A percentile compares a stretch with the other conserved stretches of the same genome.
Conservation (phyloP, 2,329 filamentous ascomycete genomes). For the Cytospora paraplurivora region DNA sequence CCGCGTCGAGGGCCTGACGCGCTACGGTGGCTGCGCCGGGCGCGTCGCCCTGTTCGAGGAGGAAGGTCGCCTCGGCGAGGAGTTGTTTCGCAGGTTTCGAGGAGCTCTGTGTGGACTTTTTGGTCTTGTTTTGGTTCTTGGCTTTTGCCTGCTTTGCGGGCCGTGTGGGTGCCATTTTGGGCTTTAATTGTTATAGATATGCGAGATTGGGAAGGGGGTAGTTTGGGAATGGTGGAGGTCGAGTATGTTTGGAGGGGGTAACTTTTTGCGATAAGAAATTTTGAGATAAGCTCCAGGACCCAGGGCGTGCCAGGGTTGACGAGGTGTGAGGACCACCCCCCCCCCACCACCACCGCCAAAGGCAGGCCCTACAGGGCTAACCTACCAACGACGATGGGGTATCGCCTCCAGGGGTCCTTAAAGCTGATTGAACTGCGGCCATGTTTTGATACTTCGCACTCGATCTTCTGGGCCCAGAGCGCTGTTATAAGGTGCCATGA, state of each 20-base stretch:
- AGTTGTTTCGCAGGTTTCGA: constrained; percentile 33
- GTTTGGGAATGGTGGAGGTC: neutral
- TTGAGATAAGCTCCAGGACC: neutral
- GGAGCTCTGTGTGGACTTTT: constrained; percentile 18
- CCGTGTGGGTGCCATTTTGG: constrained; percentile 30
- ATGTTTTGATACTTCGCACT: neutral
- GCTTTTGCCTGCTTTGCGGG: constrained; percentile 30
- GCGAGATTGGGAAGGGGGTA: neutral
- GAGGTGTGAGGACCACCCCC: too few species aligned
- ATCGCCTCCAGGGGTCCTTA: too few species aligned
- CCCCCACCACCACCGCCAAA: neutral
- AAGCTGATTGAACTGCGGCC: too few species aligned
- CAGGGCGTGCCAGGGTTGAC: neutral
- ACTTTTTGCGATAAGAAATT: constrained; percentile 1
- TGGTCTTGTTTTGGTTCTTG: constrained; percentile 24
- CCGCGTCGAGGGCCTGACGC: constrained; percentile 46
- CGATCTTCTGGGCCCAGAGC: neutral
- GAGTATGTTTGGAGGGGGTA: neutral
- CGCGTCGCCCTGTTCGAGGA: constrained; percentile 41
- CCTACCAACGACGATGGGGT: neutral
- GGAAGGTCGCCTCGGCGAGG: constrained; percentile 37
- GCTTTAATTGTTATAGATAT: constrained; percentile 1
- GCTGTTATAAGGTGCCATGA: neutral
- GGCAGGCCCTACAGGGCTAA: too few species aligned
- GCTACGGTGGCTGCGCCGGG: constrained; percentile 39